phyloP scores from a whole-genome alignment of 192 early-diverging fungal species.

The Backusella psychrophila region DNA sequence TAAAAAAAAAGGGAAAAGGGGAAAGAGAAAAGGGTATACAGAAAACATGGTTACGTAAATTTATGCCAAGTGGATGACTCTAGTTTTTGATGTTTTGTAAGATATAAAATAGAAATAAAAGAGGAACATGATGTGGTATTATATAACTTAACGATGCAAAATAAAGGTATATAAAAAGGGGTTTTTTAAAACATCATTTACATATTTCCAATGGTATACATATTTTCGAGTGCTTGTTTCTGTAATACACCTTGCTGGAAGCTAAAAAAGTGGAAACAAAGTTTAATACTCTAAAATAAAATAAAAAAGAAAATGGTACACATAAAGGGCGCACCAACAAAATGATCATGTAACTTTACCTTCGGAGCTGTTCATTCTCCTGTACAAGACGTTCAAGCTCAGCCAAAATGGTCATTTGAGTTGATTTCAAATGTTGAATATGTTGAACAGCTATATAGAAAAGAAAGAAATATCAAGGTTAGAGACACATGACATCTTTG shows the following conservation, averaged over 20 bases:
- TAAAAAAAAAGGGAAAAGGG: not conserved
- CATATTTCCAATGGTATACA: conserved; percentile 32
- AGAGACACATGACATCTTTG: not conserved
- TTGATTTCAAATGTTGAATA: conserved; percentile 42
- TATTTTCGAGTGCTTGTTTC: conserved; percentile 38
- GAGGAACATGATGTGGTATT: conserved; percentile 2
- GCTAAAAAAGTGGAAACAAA: conserved; percentile 3
- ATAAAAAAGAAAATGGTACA: not conserved
- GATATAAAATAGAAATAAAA: not conserved
- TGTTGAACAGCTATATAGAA: conserved; percentile 35
- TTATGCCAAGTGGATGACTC: conserved; percentile 7
- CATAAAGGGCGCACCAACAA: conserved; percentile 2
- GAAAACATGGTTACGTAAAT: conserved; percentile 10
- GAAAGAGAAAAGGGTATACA: conserved; percentile 13
- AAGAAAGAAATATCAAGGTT: not conserved
- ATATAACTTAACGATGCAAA: conserved; percentile 12
- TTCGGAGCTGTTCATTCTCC: conserved; percentile 36
- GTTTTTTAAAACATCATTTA: conserved; percentile 15
- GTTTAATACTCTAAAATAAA: not conserved
- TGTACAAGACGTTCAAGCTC: conserved; percentile 36
- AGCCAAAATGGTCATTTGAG: conserved; percentile 32
- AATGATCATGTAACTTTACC: conserved; percentile 22
- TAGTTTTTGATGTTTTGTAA: not conserved
- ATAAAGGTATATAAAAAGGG: conserved; percentile 10
- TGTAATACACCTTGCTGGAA: conserved; percentile 35